These are phyloP conservation scores for Xylariaceae sp. DNA, from an alignment of 2,329 filamentous ascomycete species.

Conservation along the genomic window DNA sequence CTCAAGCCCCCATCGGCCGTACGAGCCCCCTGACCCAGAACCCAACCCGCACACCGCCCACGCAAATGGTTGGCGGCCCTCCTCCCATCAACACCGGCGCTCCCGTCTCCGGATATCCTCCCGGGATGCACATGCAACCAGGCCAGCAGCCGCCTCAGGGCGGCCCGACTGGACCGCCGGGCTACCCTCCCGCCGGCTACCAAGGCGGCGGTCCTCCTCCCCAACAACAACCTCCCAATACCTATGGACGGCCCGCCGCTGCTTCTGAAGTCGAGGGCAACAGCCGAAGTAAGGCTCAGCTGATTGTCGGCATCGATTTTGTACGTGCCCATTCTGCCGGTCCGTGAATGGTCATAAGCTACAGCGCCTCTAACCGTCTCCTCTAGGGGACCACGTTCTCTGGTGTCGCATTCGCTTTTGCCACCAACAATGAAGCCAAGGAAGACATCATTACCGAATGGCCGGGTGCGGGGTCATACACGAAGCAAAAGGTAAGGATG, in stretches of 20 bases:
- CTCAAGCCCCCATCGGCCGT: conserved; percentile 47
- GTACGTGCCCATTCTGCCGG: conserved; percentile 48
- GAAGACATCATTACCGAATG: conserved; percentile 99
- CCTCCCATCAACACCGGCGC: conserved; percentile 65
- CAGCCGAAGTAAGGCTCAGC: conserved; percentile 87
- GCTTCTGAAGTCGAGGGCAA: conserved; percentile 79
- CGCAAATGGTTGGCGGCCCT: conserved; percentile 60
- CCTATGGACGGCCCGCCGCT: conserved; percentile 47
- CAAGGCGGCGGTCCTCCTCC: conserved; percentile 40
- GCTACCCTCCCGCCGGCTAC: conserved; percentile 44
- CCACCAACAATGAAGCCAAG: conserved; percentile 94
- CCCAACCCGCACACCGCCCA: conserved; percentile 52
- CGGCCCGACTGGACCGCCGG: conserved; percentile 41
- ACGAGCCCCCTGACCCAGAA: conserved; percentile 49
- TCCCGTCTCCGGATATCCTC: conserved; percentile 56
- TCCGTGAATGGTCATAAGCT: neutral
- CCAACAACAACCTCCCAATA: conserved; percentile 30
- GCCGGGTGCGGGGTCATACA: conserved; percentile 95
- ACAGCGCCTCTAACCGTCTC: conserved; percentile 17
- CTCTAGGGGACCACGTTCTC: conserved; percentile 95
- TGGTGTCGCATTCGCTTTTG: conserved; percentile 93
- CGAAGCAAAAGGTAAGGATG: conserved; percentile 84
- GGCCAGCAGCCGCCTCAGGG: conserved; percentile 39
- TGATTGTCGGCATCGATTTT: conserved; percentile 99
- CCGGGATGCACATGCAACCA: conserved; percentile 43